Evolutionary conservation across 495 filamentous ascomycete species (phyloP).

Genomic region (Penicillium ochrochloron): DNA sequence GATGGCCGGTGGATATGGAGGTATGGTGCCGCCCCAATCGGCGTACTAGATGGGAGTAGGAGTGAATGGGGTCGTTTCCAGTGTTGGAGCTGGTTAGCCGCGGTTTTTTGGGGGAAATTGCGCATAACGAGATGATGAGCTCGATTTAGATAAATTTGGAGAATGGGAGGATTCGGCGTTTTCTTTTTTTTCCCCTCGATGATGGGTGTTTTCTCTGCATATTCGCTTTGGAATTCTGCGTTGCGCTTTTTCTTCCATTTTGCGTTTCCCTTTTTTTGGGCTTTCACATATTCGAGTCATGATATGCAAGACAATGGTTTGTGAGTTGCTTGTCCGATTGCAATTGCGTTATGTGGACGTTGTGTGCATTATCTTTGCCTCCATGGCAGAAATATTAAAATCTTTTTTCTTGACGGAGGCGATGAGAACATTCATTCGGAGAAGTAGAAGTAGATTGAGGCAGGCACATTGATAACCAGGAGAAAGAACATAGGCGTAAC

Average conservation of each 20-base stretch:
- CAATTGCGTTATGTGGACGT: background rate
- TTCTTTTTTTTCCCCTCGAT: slow-evolving; percentile 8
- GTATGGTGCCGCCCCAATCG: slow-evolving; percentile 47
- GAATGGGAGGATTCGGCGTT: slow-evolving; percentile 45
- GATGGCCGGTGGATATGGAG: slow-evolving; percentile 48
- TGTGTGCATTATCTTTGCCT: background rate
- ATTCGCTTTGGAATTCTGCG: background rate
- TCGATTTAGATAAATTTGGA: slow-evolving; percentile 35
- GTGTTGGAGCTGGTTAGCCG: background rate
- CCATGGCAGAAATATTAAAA: background rate
- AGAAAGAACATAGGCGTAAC: too few species aligned
- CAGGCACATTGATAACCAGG: too few species aligned
- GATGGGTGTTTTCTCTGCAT: slow-evolving; percentile 1
- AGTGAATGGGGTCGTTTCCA: background rate
- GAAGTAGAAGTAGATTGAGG: background rate
- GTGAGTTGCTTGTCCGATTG: background rate
- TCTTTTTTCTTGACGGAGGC: background rate
- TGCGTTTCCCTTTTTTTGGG: background rate
- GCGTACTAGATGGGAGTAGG: slow-evolving; percentile 34
- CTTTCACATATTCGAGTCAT: background rate
- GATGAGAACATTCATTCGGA: background rate
- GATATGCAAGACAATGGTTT: background rate
- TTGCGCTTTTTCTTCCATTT: background rate
- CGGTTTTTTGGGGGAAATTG: background rate
- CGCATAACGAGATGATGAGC: slow-evolving; percentile 41